Evolutionary conservation across 345 rosid genomes (phyloP).

Genomic region (Raphanus sativus): DNA sequence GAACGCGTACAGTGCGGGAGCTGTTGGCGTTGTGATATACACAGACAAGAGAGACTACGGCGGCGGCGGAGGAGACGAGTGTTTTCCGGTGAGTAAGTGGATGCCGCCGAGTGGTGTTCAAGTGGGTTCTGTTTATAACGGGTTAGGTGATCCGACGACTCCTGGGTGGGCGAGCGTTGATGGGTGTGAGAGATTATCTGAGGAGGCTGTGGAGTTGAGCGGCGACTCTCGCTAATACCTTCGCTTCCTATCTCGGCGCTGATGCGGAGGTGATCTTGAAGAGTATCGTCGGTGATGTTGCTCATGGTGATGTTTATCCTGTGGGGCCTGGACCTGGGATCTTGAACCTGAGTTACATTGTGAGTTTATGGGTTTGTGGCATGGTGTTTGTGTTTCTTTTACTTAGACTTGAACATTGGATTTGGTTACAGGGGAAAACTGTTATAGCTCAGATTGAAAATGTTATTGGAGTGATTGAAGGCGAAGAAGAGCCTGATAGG

Average conservation of each 20-base stretch:
- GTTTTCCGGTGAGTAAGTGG: constrained; percentile 69
- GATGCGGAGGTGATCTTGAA: constrained; percentile 68
- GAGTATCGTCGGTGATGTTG: constrained; percentile 54
- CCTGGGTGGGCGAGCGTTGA: constrained; percentile 79
- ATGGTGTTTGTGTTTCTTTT: not conserved
- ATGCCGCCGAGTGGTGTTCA: constrained; percentile 90
- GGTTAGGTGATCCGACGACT: constrained; percentile 71
- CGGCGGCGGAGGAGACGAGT: constrained; percentile 41
- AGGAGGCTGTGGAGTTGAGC: constrained; percentile 52
- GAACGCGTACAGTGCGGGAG: constrained; percentile 66
- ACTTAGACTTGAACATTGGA: not conserved
- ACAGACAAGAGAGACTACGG: constrained; percentile 70
- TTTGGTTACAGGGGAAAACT: constrained; percentile 57
- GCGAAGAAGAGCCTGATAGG: constrained; percentile 84
- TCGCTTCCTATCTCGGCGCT: constrained; percentile 71
- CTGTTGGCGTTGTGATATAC: constrained; percentile 60
- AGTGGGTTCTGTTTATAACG: constrained; percentile 67
- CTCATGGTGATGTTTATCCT: constrained; percentile 54
- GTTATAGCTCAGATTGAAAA: constrained; percentile 65
- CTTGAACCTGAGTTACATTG: constrained; percentile 60
- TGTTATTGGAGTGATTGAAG: constrained; percentile 75
- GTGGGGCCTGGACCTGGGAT: constrained; percentile 83
- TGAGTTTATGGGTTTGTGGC: constrained; percentile 36
- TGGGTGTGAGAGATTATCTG: constrained; percentile 70
- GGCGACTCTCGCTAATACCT: constrained; percentile 63